Evolutionary conservation across 768 basidiomycete species (phyloP), one percentile per base, ranked within the genome.

Genomic region (Albatrellus ellisii): DNA sequence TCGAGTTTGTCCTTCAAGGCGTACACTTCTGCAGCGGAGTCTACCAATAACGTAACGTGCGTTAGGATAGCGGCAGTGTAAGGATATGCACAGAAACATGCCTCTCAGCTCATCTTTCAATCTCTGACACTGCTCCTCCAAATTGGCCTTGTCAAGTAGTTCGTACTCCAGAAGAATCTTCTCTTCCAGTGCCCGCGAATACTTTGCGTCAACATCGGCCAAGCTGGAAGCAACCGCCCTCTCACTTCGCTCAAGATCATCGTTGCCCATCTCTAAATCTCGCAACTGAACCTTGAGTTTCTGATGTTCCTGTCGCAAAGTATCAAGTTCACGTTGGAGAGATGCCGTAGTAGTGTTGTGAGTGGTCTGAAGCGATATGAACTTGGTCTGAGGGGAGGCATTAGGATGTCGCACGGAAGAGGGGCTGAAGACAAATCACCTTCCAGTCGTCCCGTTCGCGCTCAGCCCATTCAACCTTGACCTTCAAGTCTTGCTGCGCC

Each of bases 131-230:
- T 92, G 84, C 59, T 94, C 92, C 55, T 97, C 91, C 33, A 95
- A 56, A 49, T 70, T 78, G 4, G 89, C 87, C 59, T 94, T 95
- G 59, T 83, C 82, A 21, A 97, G 64, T 25, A 98, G 67, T 54
- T 99, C 95, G 50, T 98, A 90, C 59, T 99, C 95, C 27, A 98
- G 71, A 21, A 99, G 64, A 42, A 97, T 97, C 64, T 97, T 98
- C 65, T 98, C 91, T 60, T 99, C 95, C 26, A 98, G 66, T 1
- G 83, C 84, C 41, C 79, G 74, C 45, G 90, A 79, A 63, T 98
- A 94, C 58, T 82, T 89, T 51, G 75, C 67, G 62, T 95, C 91
- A 53, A 88, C 68, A 56, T 86, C 84, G 4, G 81, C 83, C 52
- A 92, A 62, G 52, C 75, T 84, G 37, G 82, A 87, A 7, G 82